Conservation (phyloP, 768 basidiomycete genomes). For the Suillus discolor region DNA sequence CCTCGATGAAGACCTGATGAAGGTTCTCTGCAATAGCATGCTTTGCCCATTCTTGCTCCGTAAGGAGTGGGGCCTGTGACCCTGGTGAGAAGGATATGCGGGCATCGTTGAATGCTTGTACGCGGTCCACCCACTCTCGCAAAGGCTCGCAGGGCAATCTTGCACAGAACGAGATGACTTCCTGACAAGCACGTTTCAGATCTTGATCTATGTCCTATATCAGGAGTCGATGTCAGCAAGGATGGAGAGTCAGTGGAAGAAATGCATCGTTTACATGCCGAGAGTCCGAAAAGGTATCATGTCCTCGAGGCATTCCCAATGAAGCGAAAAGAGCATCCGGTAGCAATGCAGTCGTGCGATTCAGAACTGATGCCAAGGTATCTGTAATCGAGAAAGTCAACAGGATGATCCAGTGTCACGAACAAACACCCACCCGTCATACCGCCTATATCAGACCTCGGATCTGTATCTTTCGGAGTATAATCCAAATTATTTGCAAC, state of each 20-base stretch:
- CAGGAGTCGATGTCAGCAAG: not conserved
- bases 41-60: slow-evolving; percentile 51
- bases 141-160: slow-evolving; percentile 60
- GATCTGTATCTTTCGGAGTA: slow-evolving; percentile 48
- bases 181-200: slow-evolving; percentile 84
- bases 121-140: slow-evolving; percentile 62
- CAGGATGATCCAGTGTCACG: not conserved
- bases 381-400: slow-evolving; percentile 19
- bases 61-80: slow-evolving; percentile 28
- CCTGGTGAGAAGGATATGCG: slow-evolving; percentile 18
- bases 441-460: slow-evolving; percentile 46
- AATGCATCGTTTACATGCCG: slow-evolving; percentile 57
- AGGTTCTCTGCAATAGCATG: slow-evolving; percentile 49
- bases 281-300: slow-evolving; percentile 68
- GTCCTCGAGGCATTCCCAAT: slow-evolving; percentile 62
- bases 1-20: slow-evolving; percentile 55
- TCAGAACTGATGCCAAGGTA: slow-evolving; percentile 34
- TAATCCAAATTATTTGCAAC: slow-evolving; percentile 77
- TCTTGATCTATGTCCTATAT: slow-evolving; percentile 83
- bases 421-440: slow-evolving; percentile 54
- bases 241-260: not conserved
- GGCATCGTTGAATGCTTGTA: slow-evolving; percentile 36
- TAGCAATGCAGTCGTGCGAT: slow-evolving; percentile 42
- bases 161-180: slow-evolving; percentile 69
- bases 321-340: slow-evolving; percentile 73